Evolutionary conservation across 257 asterid species (phyloP).

Genomic region (Ophiorrhiza pumila): DNA sequence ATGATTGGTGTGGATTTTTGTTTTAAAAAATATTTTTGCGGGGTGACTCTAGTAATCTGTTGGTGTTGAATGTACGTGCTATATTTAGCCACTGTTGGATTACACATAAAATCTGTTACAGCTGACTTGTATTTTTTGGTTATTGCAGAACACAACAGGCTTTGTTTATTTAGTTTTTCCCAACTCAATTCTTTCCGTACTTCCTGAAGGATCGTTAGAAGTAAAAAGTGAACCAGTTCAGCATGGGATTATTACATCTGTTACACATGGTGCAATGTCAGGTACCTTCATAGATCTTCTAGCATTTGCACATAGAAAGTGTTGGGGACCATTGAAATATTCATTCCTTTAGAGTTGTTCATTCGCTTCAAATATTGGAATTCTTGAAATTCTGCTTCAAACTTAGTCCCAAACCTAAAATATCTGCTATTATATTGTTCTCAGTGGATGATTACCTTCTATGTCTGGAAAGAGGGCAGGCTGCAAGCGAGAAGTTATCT

Average conservation of each 20-base stretch:
- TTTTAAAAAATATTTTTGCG: neutral
- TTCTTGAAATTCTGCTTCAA: neutral
- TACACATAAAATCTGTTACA: neutral
- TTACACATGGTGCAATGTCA: conserved; percentile 72
- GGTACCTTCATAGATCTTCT: conserved; percentile 32
- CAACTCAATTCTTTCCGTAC: conserved; percentile 53
- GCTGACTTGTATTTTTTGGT: neutral
- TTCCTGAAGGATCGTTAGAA: conserved; percentile 45
- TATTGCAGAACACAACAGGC: conserved; percentile 78
- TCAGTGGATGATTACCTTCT: conserved; percentile 71
- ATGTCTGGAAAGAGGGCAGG: conserved; percentile 71
- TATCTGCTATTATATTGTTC: neutral
- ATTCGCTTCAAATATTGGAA: neutral
- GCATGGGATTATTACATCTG: conserved; percentile 70
- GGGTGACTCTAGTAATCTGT: neutral
- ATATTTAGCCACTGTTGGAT: neutral
- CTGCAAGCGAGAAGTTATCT: conserved; percentile 60
- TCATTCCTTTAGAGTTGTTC: neutral
- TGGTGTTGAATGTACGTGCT: neutral
- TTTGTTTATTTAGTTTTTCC: conserved; percentile 73
- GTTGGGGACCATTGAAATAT: too few species aligned
- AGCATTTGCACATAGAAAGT: neutral
- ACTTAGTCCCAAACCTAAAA: neutral
- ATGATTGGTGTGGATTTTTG: neutral
- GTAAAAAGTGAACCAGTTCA: conserved; percentile 38